Evolutionary conservation across 495 filamentous ascomycete species (phyloP), one percentile per base, ranked within the genome.

Genomic region (Rusavskia elegans): DNA sequence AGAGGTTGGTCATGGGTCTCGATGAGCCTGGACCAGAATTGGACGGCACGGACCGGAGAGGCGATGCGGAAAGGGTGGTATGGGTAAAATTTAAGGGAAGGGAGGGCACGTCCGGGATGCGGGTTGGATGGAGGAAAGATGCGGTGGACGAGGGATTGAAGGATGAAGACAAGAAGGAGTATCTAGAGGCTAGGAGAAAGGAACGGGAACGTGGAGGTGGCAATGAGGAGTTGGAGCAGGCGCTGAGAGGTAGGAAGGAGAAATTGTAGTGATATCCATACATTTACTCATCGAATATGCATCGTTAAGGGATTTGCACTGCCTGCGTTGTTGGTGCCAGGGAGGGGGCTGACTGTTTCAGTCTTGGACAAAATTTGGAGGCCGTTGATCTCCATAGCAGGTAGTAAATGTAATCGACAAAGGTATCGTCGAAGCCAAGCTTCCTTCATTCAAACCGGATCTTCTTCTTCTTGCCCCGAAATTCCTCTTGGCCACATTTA

Each of bases 21-120:
- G 78, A 84, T 53, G 74, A 80, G 57, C 80, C 87, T 1, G 87
- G 87, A 0, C 73, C 67, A 38, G 89, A 94, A 61, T 62, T 93
- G 23, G 70, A 75, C 57, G 80, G 68, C 0, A 74, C 67, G 11
- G 75, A 64, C 5, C 71, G 78, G 58, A 78, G 69, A 30, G 90
- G 89, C 3, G 83, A 92, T 55, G 67, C 61, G 55, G 82, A 89
- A 51, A 74, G 82, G 57, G 83, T 89, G 21, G 76, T 95, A 37
- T 59, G 87, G 49, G 79, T 90, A 27, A 50, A 54, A 16, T 51
- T 61, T 20, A 44, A 19, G 37, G 55, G 45, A 27, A 52, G 48
- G 35, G 59, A 59, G 30, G 50, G 50, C 30, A 45, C 67, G 67
- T 29, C 69, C 64, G 35, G 52, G 63, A 76, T 40, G 45, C 25